Evolutionary conservation across 2,329 filamentous ascomycete genomes (phyloP).

Genomic region (Oidium heveae): DNA sequence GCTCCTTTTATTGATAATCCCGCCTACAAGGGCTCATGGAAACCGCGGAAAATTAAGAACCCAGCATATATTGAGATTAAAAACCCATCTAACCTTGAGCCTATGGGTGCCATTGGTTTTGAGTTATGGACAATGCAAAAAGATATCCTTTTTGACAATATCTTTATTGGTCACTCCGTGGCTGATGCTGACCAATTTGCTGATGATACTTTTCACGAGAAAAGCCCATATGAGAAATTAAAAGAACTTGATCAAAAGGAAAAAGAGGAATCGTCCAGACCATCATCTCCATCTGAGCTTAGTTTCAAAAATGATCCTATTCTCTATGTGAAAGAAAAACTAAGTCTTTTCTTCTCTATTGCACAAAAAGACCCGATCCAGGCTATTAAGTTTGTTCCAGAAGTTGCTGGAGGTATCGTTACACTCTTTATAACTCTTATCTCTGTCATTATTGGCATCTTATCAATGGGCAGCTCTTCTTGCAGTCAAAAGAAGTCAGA

Average conservation of each 20-base stretch:
- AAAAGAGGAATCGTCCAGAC: conserved; percentile 33
- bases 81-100: conserved; percentile 86
- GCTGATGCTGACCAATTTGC: conserved; percentile 79
- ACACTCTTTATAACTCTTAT: conserved; percentile 45
- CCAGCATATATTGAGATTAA: conserved; percentile 94
- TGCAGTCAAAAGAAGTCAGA: conserved; percentile 54
- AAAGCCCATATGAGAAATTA: conserved; percentile 60
- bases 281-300: conserved; percentile 47
- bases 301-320: conserved; percentile 83
- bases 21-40: conserved; percentile 89
- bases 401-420: conserved; percentile 60
- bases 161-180: conserved; percentile 95
- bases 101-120: conserved; percentile 89
- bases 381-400: conserved; percentile 72
- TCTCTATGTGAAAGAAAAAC: conserved; percentile 70
- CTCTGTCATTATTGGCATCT: conserved; percentile 39
- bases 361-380: conserved; percentile 55
- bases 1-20: conserved; percentile 91
- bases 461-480: conserved; percentile 36
- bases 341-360: conserved; percentile 71
- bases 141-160: conserved; percentile 97
- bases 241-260: conserved; percentile 59
- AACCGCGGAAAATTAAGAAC: conserved; percentile 89
- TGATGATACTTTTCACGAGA: conserved; percentile 71
- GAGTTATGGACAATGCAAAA: conserved; percentile 99